Conservation (phyloP, 331 rosid species). For the Malus hybrid region DNA sequence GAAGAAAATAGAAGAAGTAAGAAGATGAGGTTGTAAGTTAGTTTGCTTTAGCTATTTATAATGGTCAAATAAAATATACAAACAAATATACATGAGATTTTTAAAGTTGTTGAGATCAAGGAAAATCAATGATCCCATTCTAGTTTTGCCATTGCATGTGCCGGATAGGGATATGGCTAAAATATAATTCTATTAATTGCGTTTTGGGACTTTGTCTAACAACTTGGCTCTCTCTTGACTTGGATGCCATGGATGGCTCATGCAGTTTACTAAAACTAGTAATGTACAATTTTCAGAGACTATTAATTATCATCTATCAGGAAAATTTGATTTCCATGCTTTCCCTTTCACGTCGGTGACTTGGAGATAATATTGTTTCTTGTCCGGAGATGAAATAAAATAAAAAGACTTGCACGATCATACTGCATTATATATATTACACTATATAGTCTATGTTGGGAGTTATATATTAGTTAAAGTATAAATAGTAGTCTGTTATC, state of each 20-base stretch:
- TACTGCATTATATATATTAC: not conserved
- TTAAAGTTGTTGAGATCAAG: no score
- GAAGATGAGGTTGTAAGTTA: no score
- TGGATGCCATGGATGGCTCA: not conserved
- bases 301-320: not conserved
- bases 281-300: not conserved
- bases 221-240: not conserved
- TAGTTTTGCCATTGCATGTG: no score
- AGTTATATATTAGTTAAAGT: no score
- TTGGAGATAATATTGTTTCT: not conserved
- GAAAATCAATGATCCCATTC: rapidly evolving
- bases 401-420: not conserved
- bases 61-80: no score
- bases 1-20: no score
- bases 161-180: no score
- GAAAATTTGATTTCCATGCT: not conserved
- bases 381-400: not conserved
- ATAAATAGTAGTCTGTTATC: no score
- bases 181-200: no score
- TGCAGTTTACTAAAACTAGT: not conserved
- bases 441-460: no score
- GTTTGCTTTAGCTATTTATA: no score
- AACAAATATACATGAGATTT: no score
- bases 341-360: conserved; percentile 1
- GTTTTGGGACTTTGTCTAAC: not conserved